Percentiles rank a stretch among this genome's conserved stretches.
These are phyloP conservation scores for Candida qinlingensis DNA, from an alignment of 805 yeast genomes.

Conservation along the genomic window DNA sequence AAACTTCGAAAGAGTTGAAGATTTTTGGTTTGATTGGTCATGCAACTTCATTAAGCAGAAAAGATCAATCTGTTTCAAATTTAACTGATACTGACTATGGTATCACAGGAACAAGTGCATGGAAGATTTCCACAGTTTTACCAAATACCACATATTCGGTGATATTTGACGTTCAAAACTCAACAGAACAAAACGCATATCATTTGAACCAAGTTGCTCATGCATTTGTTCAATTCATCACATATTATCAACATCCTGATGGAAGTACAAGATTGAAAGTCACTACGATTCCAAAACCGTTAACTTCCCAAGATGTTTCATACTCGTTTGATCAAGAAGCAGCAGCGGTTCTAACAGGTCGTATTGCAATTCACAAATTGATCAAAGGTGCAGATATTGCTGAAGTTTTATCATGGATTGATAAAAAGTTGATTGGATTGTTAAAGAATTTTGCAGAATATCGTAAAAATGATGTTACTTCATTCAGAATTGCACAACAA, in stretches of 20 bases:
- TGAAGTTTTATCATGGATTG: constrained; percentile 45
- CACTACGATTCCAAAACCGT: constrained; percentile 47
- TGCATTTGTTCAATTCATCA: constrained; percentile 47
- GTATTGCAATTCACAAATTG: constrained; percentile 39
- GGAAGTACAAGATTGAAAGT: constrained; percentile 56
- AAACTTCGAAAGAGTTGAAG: constrained; percentile 43
- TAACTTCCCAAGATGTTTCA: constrained; percentile 38
- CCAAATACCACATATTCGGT: constrained; percentile 57
- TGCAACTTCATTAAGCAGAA: constrained; percentile 41
- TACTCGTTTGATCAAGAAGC: constrained; percentile 64
- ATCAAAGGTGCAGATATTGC: constrained; percentile 28
- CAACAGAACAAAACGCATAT: constrained; percentile 8
- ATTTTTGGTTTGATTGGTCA: constrained; percentile 61
- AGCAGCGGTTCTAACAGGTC: constrained; percentile 55
- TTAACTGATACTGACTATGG: constrained; percentile 32
- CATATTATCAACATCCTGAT: constrained; percentile 57
- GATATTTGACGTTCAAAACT: constrained; percentile 43
- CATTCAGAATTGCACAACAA: constrained; percentile 44
- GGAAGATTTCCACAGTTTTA: constrained; percentile 53
- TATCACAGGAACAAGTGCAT: constrained; percentile 47
- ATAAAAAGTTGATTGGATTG: constrained; percentile 40
- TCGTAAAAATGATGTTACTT: constrained; percentile 38
- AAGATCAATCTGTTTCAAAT: constrained; percentile 18
- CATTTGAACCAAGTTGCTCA: constrained; percentile 15
- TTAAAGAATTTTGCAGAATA: constrained; percentile 45